A percentile compares a stretch with the other conserved stretches of the same genome.
These are phyloP conservation scores for Xerocomus cyaneibrunnescens DNA, from an alignment of 1,284 basidiomycete genomes.

Conservation along the genomic window DNA sequence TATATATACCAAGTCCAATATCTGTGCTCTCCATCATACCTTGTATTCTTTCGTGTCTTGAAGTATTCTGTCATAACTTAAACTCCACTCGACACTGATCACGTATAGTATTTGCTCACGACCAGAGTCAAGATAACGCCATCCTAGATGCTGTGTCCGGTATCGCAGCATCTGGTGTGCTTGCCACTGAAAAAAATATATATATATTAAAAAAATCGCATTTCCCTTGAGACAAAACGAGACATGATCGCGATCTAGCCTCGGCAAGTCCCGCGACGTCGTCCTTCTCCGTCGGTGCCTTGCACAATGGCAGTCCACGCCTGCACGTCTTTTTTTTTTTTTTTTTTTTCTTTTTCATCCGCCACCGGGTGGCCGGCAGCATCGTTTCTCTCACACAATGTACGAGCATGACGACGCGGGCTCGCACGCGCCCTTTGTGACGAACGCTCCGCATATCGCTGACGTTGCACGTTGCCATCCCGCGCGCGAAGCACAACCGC, in stretches of 20 bases:
- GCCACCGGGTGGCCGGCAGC: slow-evolving; percentile 8
- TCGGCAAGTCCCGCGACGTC: slow-evolving; percentile 24
- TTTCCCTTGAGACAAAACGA: slow-evolving; percentile 8
- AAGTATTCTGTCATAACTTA: slow-evolving; percentile 19
- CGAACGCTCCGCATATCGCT: slow-evolving; percentile 10
- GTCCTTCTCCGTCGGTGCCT: slow-evolving; percentile 26
- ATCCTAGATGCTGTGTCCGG: slow-evolving; percentile 10
- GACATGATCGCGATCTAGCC: slow-evolving; percentile 17
- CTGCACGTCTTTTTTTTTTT: not conserved
- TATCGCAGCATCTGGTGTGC: slow-evolving; percentile 15
- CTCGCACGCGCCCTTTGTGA: slow-evolving; percentile 5
- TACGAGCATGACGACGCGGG: slow-evolving; percentile 4
- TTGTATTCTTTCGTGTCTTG: slow-evolving; percentile 23
- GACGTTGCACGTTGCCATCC: not conserved
- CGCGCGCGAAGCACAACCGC: not conserved
- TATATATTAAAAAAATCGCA: not conserved
- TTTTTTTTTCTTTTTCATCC: not conserved
- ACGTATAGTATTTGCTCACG: slow-evolving; percentile 15
- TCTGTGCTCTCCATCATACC: slow-evolving; percentile 23
- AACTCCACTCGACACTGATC: not conserved
- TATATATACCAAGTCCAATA: slow-evolving; percentile 24
- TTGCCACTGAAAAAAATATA: not conserved
- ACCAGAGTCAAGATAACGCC: slow-evolving; percentile 9
- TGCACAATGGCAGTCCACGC: slow-evolving; percentile 1
- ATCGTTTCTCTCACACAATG: slow-evolving; percentile 14